These are phyloP conservation scores for Sphagnum tenellum DNA, from an alignment of 225 moss, liverwort and hornwort genomes.

Conservation along the genomic window DNA sequence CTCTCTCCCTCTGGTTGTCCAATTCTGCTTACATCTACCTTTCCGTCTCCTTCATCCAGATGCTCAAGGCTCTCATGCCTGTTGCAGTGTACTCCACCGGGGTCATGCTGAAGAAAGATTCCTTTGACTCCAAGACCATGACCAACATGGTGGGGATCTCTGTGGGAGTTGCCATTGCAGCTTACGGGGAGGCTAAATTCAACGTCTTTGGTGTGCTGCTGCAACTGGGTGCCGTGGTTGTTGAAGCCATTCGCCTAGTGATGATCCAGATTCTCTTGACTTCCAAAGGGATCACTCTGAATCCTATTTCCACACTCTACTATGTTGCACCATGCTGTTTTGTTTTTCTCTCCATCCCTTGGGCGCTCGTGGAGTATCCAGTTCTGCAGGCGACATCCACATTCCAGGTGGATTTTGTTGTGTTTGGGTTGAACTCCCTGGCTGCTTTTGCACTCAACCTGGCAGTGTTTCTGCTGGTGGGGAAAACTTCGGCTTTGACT, in stretches of 20 bases:
- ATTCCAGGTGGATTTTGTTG: neutral
- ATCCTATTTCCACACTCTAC: constrained; percentile 63
- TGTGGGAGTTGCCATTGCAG: too few species aligned
- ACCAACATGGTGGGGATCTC: too few species aligned
- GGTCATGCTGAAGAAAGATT: too few species aligned
- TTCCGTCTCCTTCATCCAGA: too few species aligned
- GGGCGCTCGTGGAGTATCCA: constrained; percentile 57
- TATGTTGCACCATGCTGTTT: constrained; percentile 70
- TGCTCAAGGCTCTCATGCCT: too few species aligned
- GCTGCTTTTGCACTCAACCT: constrained; percentile 61
- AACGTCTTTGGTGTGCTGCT: too few species aligned
- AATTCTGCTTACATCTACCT: too few species aligned
- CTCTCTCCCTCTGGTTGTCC: too few species aligned
- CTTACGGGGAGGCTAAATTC: too few species aligned
- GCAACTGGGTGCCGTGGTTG: constrained; percentile 64
- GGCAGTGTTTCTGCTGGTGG: constrained; percentile 47
- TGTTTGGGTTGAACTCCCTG: constrained; percentile 35
- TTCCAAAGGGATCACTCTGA: constrained; percentile 52
- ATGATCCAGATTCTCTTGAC: constrained; percentile 55
- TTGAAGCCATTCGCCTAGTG: constrained; percentile 59
- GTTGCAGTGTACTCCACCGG: too few species aligned
- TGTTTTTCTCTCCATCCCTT: constrained; percentile 28
- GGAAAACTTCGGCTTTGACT: constrained; percentile 53
- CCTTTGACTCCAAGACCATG: too few species aligned
- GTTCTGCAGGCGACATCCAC: constrained; percentile 28